Evolutionary conservation across 176 grass and related monocot genomes (phyloP).

Genomic region (Oryza longistaminata): DNA sequence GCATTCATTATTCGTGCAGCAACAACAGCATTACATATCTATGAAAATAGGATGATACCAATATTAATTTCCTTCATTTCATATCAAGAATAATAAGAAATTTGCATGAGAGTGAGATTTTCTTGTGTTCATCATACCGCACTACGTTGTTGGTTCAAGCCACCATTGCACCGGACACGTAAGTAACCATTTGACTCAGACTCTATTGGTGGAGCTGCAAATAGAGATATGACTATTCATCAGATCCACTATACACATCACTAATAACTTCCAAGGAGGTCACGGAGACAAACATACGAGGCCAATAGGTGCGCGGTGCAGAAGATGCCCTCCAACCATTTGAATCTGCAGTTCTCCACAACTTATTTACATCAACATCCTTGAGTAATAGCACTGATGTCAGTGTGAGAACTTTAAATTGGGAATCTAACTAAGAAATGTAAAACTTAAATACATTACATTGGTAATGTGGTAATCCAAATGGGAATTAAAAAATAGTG

Average conservation of each 20-base stretch:
- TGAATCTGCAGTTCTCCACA: constrained; percentile 86
- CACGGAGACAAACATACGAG: constrained; percentile 51
- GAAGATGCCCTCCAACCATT: constrained; percentile 94
- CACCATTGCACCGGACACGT: constrained; percentile 95
- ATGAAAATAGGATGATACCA: constrained; percentile 33
- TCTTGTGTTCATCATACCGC: constrained; percentile 62
- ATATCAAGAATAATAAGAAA: constrained; percentile 35
- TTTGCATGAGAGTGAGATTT: constrained; percentile 6
- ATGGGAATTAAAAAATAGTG: background rate
- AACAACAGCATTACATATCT: constrained; percentile 99
- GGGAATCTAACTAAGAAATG: constrained; percentile 7
- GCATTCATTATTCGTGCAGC: constrained; percentile 98
- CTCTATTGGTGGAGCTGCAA: constrained; percentile 79
- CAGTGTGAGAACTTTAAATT: constrained; percentile 27
- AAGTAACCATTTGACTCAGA: constrained; percentile 79
- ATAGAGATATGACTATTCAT: constrained; percentile 30
- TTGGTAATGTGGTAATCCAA: background rate
- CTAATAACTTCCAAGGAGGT: background rate
- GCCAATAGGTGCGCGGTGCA: constrained; percentile 82
- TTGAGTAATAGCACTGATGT: constrained; percentile 47
- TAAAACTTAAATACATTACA: constrained; percentile 3
- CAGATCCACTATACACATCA: constrained; percentile 25
- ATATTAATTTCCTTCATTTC: constrained; percentile 24
- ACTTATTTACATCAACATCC: constrained; percentile 75
- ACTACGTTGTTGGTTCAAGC: constrained; percentile 91